phyloP scores from a whole-genome alignment of 1,139 yeast species.

The Lodderomyces jiufengensis region DNA sequence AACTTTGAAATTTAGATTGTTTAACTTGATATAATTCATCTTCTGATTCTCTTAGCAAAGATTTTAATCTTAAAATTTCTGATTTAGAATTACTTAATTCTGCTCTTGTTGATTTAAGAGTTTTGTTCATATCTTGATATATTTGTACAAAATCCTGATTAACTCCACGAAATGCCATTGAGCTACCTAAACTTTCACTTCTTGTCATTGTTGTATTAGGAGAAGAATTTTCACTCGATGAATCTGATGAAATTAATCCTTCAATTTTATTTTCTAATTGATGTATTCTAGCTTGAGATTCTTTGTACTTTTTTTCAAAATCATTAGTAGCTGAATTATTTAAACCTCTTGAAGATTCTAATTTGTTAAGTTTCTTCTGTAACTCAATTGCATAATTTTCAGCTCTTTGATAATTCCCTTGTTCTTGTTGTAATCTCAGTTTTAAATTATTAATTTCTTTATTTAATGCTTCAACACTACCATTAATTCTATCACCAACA shows the following conservation, averaged over 20 bases:
- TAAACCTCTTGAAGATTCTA: slow-evolving; percentile 41
- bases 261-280: slow-evolving; percentile 34
- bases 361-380: slow-evolving; percentile 43
- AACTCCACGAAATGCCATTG: slow-evolving; percentile 15
- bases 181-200: slow-evolving; percentile 40
- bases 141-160: slow-evolving; percentile 49
- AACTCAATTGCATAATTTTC: slow-evolving; percentile 46
- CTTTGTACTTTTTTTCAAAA: slow-evolving; percentile 36
- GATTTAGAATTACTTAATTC: slow-evolving; percentile 49
- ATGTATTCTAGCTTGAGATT: slow-evolving; percentile 32
- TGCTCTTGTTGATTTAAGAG: slow-evolving; percentile 47
- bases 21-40: slow-evolving; percentile 44
- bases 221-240: slow-evolving; percentile 8
- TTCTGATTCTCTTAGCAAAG: slow-evolving; percentile 45
- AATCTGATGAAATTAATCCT: slow-evolving; percentile 20
- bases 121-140: slow-evolving; percentile 54
- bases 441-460: slow-evolving; percentile 38
- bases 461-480: slow-evolving; percentile 21
- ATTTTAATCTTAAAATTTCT: slow-evolving; percentile 51
- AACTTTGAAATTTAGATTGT: slow-evolving; percentile 30
- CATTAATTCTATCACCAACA: slow-evolving; percentile 29
- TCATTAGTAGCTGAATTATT: slow-evolving; percentile 26
- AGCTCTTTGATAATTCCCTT: slow-evolving; percentile 40
- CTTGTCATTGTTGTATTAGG: slow-evolving; percentile 12
- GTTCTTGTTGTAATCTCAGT: slow-evolving; percentile 38